Base-by-base conservation (phyloP, 148 eudicot genomes). In the Camellia japonica region DNA sequence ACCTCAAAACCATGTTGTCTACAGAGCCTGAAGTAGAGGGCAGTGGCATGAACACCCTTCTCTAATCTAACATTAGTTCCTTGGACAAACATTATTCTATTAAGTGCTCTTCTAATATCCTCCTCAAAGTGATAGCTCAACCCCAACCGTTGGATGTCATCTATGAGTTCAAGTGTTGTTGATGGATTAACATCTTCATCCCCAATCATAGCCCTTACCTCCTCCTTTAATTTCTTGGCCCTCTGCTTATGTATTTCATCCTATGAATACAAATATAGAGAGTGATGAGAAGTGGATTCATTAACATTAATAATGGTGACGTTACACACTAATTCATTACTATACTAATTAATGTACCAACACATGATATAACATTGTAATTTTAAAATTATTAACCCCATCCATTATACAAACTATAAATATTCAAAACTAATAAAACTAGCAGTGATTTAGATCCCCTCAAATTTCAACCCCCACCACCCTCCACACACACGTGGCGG, bases 111-210 rank as follows among this genome's bases (percentile, higher is more conserved):
- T 0, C 23, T 65, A 58, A 80, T 83, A 18, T 67, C 44, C 52
- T 75, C 65, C 3, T 75, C 60, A 64, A 85, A 87, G 6, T 62
- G 79, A 69, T 85, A 74, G 9, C 55, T 74, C 4, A 87, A 60
- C 13, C 87, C 87, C 71, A 85, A 69, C 12, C 81, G 77, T 61
- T 83, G 68, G 7, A 85, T 87, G 23, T 87, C 82, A 76, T 85
- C 83, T 15, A 87, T 75, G 20, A 80, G 64, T 19, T 85, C 78
- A 5, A 87, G 80, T 70, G 54, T 13, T 12, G 13, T 56, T 19
- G 60, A 43, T 47, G 78, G 62, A 51, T 75, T 61, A 47, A 38
- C 14, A 6, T 30, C 43, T 69, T 73, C 80, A 56, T 74, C 80
- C 2, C 10, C 64, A 43, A 82, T 60, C 84, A 71, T 74, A 9